Percentiles rank a stretch among this genome's conserved stretches.
These are phyloP conservation scores for Paramyrothecium sp. DNA, from an alignment of 2,329 filamentous ascomycete genomes.

Conservation along the genomic window DNA sequence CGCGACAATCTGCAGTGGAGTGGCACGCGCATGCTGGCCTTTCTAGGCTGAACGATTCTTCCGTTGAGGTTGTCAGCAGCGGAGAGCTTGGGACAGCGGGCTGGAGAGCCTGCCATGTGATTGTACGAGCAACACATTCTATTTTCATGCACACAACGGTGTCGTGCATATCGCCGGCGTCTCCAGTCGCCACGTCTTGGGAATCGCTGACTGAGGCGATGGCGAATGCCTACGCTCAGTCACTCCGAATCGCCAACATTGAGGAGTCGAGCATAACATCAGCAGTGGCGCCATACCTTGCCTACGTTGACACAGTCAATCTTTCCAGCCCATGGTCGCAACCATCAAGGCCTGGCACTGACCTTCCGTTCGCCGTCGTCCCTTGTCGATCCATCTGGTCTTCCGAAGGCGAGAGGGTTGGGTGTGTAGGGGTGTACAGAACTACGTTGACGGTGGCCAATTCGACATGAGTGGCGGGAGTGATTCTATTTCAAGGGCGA, in stretches of 20 bases:
- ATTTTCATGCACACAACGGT: constrained; percentile 28
- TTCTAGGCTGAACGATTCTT: constrained; percentile 24
- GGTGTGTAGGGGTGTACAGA: constrained; percentile 30
- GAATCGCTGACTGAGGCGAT: constrained; percentile 13
- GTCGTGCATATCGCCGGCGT: constrained; percentile 11
- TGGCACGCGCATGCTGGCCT: constrained; percentile 75
- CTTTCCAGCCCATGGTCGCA: constrained; percentile 14
- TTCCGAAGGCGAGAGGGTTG: constrained; percentile 25
- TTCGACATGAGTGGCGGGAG: background rate
- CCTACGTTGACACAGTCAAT: constrained; percentile 26
- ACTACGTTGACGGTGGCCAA: constrained; percentile 8
- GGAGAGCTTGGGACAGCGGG: constrained; percentile 11
- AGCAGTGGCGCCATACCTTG: constrained; percentile 23
- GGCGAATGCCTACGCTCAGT: constrained; percentile 15
- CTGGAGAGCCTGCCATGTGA: constrained; percentile 28
- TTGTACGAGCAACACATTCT: constrained; percentile 17
- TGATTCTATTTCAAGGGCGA: too few species aligned
- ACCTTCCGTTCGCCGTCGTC: constrained; percentile 19
- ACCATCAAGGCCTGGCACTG: background rate
- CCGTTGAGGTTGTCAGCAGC: constrained; percentile 19
- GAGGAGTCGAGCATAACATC: constrained; percentile 1
- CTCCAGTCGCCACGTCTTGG: background rate
- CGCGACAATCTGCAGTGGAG: constrained; percentile 72
- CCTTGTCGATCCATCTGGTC: constrained; percentile 38
- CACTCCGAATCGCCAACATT: constrained; percentile 18